Percentiles rank a stretch among this genome's conserved stretches.
These are phyloP conservation scores for Epichloe hybrida DNA, from an alignment of 2,329 filamentous ascomycete species.

Conservation along the genomic window DNA sequence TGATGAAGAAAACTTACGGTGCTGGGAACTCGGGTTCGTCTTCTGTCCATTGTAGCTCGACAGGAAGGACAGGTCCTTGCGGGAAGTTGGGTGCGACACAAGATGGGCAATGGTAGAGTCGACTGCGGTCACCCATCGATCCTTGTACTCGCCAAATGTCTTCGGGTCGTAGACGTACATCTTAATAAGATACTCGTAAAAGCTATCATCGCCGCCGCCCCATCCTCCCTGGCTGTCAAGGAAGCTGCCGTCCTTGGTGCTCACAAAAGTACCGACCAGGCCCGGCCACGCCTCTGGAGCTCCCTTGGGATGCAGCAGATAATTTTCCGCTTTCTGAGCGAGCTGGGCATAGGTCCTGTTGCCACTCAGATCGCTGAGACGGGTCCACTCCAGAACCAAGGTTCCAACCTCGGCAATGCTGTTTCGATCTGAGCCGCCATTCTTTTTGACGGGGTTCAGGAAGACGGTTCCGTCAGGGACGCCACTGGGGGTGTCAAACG, in stretches of 20 bases:
- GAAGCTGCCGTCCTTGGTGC: constrained; percentile 53
- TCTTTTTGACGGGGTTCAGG: constrained; percentile 36
- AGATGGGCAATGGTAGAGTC: constrained; percentile 64
- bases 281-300: constrained; percentile 62
- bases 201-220: constrained; percentile 65
- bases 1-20: constrained; percentile 25
- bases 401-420: constrained; percentile 67
- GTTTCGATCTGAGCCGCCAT: constrained; percentile 42
- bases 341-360: constrained; percentile 53
- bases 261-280: constrained; percentile 55
- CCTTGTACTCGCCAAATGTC: constrained; percentile 51
- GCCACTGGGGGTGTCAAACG: constrained; percentile 64
- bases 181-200: constrained; percentile 85
- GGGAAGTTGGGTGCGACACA: constrained; percentile 49
- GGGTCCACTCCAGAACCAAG: constrained; percentile 73
- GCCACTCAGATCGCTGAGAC: constrained; percentile 60
- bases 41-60: constrained; percentile 38
- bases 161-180: constrained; percentile 69
- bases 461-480: constrained; percentile 58
- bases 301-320: constrained; percentile 49
- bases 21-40: constrained; percentile 32
- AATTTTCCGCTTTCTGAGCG: constrained; percentile 52
- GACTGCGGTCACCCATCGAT: constrained; percentile 62
- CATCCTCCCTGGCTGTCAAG: constrained; percentile 57
- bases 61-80: constrained; percentile 61